Conservation (phyloP, 306 rosid genomes). For the Rubus parviflorus region DNA sequence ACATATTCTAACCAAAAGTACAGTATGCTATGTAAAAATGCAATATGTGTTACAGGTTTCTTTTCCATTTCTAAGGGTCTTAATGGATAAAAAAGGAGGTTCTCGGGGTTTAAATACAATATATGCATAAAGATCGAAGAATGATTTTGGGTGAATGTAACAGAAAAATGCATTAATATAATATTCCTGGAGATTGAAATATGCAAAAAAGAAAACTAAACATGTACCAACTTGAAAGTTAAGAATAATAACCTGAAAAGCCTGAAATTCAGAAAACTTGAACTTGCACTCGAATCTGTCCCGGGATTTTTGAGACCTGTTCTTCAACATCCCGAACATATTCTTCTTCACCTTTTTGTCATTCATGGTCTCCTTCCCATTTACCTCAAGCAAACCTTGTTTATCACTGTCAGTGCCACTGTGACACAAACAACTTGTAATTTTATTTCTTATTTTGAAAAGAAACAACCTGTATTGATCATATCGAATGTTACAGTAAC, state of each 20-base stretch:
- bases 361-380: constrained; percentile 16
- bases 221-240: not conserved
- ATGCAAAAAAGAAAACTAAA: not conserved
- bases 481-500: too few relatives aligned
- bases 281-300: constrained; percentile 50
- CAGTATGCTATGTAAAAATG: too few relatives aligned
- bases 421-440: not conserved
- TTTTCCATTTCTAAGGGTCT: too few relatives aligned
- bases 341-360: constrained; percentile 33
- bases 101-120: too few relatives aligned
- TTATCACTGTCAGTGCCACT: not conserved
- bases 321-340: constrained; percentile 15
- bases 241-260: constrained; percentile 40
- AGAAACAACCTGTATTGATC: too few relatives aligned
- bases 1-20: too few relatives aligned
- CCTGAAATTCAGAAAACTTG: constrained; percentile 58
- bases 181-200: not conserved
- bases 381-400: not conserved
- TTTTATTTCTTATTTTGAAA: too few relatives aligned
- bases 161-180: not conserved
- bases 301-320: constrained; percentile 29
- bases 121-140: too few relatives aligned
- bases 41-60: too few relatives aligned
- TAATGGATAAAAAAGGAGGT: too few relatives aligned
- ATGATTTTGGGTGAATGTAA: too few relatives aligned